Evolutionary conservation across 2,329 filamentous ascomycete genomes (phyloP).

Genomic region (Thyridium curvatum): DNA sequence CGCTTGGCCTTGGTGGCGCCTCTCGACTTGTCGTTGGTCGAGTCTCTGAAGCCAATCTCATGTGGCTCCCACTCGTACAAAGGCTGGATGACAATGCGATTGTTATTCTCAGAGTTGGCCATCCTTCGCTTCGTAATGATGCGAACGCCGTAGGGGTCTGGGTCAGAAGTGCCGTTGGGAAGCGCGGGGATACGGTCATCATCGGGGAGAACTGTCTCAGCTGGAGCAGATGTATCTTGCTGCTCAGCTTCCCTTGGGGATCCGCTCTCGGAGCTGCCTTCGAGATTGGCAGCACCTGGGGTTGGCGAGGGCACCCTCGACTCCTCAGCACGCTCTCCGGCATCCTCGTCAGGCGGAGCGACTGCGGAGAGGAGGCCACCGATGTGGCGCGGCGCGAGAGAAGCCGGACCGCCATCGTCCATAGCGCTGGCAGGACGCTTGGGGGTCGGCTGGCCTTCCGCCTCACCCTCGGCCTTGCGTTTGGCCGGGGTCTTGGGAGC

Average conservation of each 20-base stretch:
- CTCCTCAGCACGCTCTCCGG: slow-evolving; percentile 4
- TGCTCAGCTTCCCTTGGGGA: neutral
- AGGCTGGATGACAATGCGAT: slow-evolving; percentile 46
- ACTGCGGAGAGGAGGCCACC: slow-evolving; percentile 28
- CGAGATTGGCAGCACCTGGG: slow-evolving; percentile 5
- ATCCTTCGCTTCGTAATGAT: slow-evolving; percentile 32
- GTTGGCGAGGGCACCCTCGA: slow-evolving; percentile 11
- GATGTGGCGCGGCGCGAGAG: slow-evolving; percentile 30
- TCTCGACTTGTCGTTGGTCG: slow-evolving; percentile 47
- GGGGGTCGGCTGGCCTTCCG: slow-evolving; percentile 40
- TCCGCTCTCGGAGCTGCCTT: neutral
- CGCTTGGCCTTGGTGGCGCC: slow-evolving; percentile 46
- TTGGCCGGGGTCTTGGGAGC: slow-evolving; percentile 31
- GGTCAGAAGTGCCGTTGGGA: slow-evolving; percentile 33
- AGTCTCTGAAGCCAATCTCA: slow-evolving; percentile 56
- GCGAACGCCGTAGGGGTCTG: slow-evolving; percentile 47
- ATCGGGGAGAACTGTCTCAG: slow-evolving; percentile 19
- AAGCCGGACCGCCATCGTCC: slow-evolving; percentile 18
- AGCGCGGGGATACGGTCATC: slow-evolving; percentile 16
- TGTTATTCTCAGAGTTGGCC: slow-evolving; percentile 33
- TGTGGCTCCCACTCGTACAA: slow-evolving; percentile 41
- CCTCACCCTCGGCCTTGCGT: slow-evolving; percentile 43
- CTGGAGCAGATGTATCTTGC: neutral
- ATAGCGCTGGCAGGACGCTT: slow-evolving; percentile 33
- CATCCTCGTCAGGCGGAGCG: slow-evolving; percentile 18